Evolutionary conservation across 2,329 filamentous ascomycete species (phyloP), one percentile per base, ranked within the genome.

Genomic region (Aspergillus texensis): DNA sequence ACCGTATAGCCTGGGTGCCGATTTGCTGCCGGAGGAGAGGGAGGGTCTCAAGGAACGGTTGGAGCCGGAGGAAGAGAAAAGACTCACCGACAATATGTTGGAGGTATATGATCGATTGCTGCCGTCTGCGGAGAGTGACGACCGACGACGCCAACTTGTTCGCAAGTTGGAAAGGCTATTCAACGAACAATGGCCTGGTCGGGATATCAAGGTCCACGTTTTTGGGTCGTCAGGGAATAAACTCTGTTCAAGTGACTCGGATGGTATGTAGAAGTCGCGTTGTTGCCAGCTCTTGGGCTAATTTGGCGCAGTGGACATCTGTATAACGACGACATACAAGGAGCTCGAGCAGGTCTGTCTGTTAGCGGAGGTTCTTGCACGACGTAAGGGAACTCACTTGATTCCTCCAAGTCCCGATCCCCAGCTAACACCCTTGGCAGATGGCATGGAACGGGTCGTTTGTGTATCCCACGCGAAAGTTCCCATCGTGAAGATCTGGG

Each of bases 211-310:
- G 69, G 95, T 97, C 41, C 90, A 95, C 76, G 88, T 98, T 19
- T 99, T 99, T 84, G 95, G 95, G n/a, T 98, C 95, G 6, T 98
- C 95, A 5, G 95, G 95, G 55, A 99, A 99, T 78, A 82, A 95
- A 77, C 83, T 99, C 62, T 97, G 93, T 79, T 97, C 94, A 39
- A 94, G 93, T 78, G 93, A 97, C 75, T 99, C 95, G 58, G 95
- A 99, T 82, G 92, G 93, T 97, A 83, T 72, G 89, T 72, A 41
- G 34, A 56, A 26, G 26, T 19, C 48, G 48, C 10, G 14, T 26
- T 45, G 62, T 43, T 28, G 14, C 10, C 10, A 54, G 46, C 28
- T 16, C 59, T 32, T 41, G 36, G 54, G 59, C 75, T 79, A 61
- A 79, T 66, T 56, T 36, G 48, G 56, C 61, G 34, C 64, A 97